Percentiles rank a stretch among this genome's conserved stretches.
phyloP scores from a whole-genome alignment of 768 basidiomycete genomes.

The Tricholoma matsutake region DNA sequence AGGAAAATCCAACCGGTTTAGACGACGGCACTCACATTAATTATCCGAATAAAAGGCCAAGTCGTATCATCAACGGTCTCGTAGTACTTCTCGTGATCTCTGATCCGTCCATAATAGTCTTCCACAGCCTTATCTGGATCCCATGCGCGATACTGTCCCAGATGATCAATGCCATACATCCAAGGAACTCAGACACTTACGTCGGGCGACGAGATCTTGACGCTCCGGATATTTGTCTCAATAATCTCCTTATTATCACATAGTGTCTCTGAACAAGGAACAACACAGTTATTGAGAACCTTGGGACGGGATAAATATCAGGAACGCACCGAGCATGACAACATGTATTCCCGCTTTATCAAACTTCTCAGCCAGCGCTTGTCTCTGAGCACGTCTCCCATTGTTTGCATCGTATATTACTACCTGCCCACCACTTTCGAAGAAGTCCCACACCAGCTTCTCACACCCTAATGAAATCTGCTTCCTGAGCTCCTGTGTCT shows the following conservation, averaged over 20 bases:
- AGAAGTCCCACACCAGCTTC: constrained; percentile 85
- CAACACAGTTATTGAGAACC: background rate
- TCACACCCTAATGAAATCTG: constrained; percentile 83
- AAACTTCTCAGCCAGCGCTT: constrained; percentile 79
- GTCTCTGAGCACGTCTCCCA: constrained; percentile 65
- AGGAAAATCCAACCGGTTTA: constrained; percentile 1
- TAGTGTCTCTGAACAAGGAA: constrained; percentile 61
- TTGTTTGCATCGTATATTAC: constrained; percentile 99
- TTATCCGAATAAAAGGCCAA: constrained; percentile 92
- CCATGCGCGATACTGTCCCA: constrained; percentile 82
- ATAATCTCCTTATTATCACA: constrained; percentile 94
- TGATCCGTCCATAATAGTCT: constrained; percentile 90
- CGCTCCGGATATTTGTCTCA: constrained; percentile 89
- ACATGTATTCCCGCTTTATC: constrained; percentile 87
- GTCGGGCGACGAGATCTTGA: constrained; percentile 98
- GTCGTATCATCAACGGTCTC: constrained; percentile 88
- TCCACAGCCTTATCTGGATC: constrained; percentile 87
- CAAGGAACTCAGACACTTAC: constrained; percentile 43
- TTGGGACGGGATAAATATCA: background rate
- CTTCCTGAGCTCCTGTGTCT: constrained; percentile 75
- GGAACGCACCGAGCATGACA: constrained; percentile 74
- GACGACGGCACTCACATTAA: constrained; percentile 60
- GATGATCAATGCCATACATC: constrained; percentile 3
- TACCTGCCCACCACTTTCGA: constrained; percentile 85
- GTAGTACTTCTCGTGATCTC: constrained; percentile 83